Evolutionary conservation across 352 stramenopile genomes (phyloP).

Genomic region (Pythium brachiatum): DNA sequence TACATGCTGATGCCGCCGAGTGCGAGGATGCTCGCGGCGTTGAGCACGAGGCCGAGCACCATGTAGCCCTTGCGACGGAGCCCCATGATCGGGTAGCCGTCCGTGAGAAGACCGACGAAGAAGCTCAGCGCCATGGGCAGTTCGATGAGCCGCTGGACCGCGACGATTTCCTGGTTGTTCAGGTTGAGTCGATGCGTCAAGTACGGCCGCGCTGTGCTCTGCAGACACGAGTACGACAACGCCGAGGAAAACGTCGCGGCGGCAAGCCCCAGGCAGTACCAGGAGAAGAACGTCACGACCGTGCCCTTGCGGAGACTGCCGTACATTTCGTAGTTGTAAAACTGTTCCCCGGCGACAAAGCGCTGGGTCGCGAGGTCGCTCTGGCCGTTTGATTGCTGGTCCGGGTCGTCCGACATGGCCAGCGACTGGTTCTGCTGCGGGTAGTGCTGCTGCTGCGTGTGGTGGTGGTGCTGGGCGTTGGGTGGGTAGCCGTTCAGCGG

Average conservation of each 20-base stretch:
- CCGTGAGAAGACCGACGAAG: slow-evolving; percentile 35
- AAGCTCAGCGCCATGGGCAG: slow-evolving; percentile 35
- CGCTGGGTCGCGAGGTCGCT: slow-evolving; percentile 21
- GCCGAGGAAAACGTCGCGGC: slow-evolving; percentile 25
- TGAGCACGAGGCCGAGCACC: slow-evolving; percentile 30
- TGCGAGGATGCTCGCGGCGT: slow-evolving; percentile 17
- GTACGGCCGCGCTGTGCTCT: slow-evolving; percentile 18
- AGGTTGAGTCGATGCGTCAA: slow-evolving; percentile 23
- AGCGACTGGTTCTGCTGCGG: background rate
- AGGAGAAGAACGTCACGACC: slow-evolving; percentile 31
- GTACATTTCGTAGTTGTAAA: slow-evolving; percentile 38
- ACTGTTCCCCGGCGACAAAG: slow-evolving; percentile 36
- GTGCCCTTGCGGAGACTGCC: slow-evolving; percentile 32
- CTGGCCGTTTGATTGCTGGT: slow-evolving; percentile 1
- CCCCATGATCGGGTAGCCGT: slow-evolving; percentile 30
- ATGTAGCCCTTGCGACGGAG: slow-evolving; percentile 39
- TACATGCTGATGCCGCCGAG: slow-evolving; percentile 25
- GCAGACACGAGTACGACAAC: slow-evolving; percentile 25
- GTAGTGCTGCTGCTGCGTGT: background rate
- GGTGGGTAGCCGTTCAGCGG: background rate
- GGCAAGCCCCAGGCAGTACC: slow-evolving; percentile 22
- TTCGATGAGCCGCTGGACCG: slow-evolving; percentile 30
- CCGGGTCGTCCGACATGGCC: slow-evolving; percentile 7
- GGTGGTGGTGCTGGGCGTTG: background rate
- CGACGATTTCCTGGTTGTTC: slow-evolving; percentile 15